phyloP scores from a whole-genome alignment of 495 filamentous ascomycete species.

The Viridothelium virens region DNA sequence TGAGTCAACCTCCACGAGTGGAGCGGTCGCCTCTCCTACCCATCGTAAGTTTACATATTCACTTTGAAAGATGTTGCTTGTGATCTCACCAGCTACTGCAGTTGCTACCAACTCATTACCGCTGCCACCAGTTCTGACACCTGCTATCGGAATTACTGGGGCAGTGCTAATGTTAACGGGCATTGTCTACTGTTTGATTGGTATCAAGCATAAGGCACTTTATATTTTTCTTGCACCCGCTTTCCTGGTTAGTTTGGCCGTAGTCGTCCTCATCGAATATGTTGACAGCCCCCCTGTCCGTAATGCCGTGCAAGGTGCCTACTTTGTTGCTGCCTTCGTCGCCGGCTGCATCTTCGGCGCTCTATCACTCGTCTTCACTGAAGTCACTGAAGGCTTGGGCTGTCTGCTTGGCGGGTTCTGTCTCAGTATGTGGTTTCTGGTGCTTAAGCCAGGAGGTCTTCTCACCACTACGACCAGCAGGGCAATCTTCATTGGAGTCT shows the following conservation, averaged over 20 bases:
- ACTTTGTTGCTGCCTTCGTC: conserved; percentile 70
- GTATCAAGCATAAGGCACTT: conserved; percentile 74
- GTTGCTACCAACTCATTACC: conserved; percentile 36
- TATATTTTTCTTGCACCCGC: conserved; percentile 76
- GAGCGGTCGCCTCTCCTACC: neutral
- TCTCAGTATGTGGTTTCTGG: conserved; percentile 81
- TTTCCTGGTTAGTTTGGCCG: conserved; percentile 62
- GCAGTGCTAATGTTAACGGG: conserved; percentile 67
- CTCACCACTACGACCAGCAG: conserved; percentile 53
- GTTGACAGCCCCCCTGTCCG: conserved; percentile 76
- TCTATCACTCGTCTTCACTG: conserved; percentile 68
- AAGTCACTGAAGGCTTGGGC: conserved; percentile 78
- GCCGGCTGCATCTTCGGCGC: conserved; percentile 72
- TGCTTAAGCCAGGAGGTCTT: conserved; percentile 68
- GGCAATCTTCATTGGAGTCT: conserved; percentile 64
- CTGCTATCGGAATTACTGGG: conserved; percentile 70
- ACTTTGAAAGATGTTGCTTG: neutral
- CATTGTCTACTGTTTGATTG: conserved; percentile 60
- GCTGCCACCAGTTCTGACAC: conserved; percentile 65
- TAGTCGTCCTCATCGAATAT: conserved; percentile 78
- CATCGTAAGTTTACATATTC: neutral
- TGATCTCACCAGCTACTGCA: neutral
- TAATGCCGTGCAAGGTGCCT: conserved; percentile 75
- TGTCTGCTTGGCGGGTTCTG: conserved; percentile 85
- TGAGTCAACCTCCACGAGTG: neutral